Conservation (phyloP, 2,329 filamentous ascomycete genomes). For the Colletotrichum noveboracense region DNA sequence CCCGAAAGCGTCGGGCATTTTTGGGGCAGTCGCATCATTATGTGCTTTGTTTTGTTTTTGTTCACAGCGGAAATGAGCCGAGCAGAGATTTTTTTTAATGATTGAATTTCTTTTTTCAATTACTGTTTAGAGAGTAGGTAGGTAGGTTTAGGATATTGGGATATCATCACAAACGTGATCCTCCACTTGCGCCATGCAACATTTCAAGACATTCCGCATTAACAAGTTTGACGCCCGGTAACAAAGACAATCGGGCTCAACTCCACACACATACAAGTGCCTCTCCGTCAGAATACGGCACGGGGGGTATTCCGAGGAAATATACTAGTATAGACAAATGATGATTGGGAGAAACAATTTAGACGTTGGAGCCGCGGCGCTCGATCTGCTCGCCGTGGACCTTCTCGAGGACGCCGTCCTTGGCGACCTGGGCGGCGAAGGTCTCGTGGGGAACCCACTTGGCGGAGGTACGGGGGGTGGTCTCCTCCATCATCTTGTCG, state of each 20-base stretch:
- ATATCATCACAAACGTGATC: neutral
- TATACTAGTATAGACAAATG: conserved; percentile 1
- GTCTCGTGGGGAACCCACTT: conserved; percentile 78
- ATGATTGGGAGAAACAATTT: conserved; percentile 21
- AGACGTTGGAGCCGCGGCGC: conserved; percentile 35
- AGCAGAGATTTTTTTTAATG: neutral
- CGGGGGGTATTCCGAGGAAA: neutral
- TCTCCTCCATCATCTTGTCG: conserved; percentile 89
- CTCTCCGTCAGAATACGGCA: neutral
- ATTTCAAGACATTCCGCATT: conserved; percentile 18
- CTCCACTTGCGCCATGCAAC: conserved; percentile 12
- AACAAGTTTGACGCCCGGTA: neutral
- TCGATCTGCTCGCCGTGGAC: conserved; percentile 29
- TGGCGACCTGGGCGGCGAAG: conserved; percentile 60
- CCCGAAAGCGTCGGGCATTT: neutral
- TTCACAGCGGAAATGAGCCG: neutral
- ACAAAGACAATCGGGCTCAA: neutral
- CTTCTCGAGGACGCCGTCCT: conserved; percentile 39
- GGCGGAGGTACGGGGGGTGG: conserved; percentile 75
- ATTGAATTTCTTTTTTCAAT: neutral
- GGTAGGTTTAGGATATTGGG: neutral
- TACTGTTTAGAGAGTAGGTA: neutral
- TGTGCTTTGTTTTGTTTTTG: neutral
- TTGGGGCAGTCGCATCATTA: no score
- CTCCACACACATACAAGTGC: neutral